A percentile compares a stretch with the other conserved stretches of the same genome.
These are phyloP conservation scores for Blastocystis sp. DNA, from an alignment of 352 stramenopile genomes.

Conservation along the genomic window DNA sequence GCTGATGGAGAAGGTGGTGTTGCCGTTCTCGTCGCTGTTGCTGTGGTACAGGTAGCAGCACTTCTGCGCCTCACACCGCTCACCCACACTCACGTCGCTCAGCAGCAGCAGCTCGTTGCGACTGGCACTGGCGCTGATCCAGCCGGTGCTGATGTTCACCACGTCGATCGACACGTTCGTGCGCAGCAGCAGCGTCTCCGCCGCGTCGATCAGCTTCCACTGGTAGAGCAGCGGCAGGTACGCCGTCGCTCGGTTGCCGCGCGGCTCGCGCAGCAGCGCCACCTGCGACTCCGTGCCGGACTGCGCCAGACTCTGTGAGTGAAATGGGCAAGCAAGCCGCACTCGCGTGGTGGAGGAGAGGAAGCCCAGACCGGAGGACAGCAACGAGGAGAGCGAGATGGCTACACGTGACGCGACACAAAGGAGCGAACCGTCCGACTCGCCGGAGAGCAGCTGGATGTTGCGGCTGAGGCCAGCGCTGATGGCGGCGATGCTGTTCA, in stretches of 20 bases:
- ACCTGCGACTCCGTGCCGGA: neutral
- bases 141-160: constrained; percentile 47
- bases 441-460: constrained; percentile 25
- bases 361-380: constrained; percentile 36
- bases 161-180: constrained; percentile 11
- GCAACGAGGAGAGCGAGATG: constrained; percentile 17
- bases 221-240: constrained; percentile 51
- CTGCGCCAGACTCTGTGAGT: neutral
- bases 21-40: neutral
- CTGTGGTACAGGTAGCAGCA: constrained; percentile 61
- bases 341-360: constrained; percentile 49
- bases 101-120: constrained; percentile 39
- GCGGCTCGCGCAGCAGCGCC: constrained; percentile 9
- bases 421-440: neutral
- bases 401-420: neutral
- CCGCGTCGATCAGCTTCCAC: constrained; percentile 60
- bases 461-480: constrained; percentile 31
- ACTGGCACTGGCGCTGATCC: neutral
- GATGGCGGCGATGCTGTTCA: constrained; percentile 1
- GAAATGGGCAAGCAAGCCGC: neutral
- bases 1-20: constrained; percentile 16
- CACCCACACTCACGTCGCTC: neutral
- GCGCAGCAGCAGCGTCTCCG: constrained; percentile 2
- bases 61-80: constrained; percentile 2
- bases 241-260: constrained; percentile 8